Evolutionary conservation across 805 yeast species (phyloP).

Genomic region (Candida sithepensis): DNA sequence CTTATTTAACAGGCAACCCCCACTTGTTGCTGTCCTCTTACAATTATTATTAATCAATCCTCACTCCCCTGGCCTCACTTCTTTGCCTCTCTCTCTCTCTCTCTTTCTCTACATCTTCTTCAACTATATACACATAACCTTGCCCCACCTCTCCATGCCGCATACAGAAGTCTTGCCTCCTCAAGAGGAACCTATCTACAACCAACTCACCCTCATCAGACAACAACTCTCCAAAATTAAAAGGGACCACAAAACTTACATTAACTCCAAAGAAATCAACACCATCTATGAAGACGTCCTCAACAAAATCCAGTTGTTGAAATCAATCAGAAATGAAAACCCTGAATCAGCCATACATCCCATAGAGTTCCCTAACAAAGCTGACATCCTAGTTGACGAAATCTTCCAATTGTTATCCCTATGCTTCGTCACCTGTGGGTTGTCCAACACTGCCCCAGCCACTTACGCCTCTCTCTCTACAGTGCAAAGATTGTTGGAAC

Average conservation of each 20-base stretch:
- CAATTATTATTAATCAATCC: no score
- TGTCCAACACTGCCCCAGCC: slow-evolving; percentile 88
- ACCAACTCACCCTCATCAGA: slow-evolving; percentile 40
- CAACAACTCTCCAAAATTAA: slow-evolving; percentile 44
- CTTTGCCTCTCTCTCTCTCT: no score
- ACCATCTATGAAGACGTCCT: slow-evolving; percentile 57
- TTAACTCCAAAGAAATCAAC: slow-evolving; percentile 67
- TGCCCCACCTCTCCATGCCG: slow-evolving; percentile 21
- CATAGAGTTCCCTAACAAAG: slow-evolving; percentile 39
- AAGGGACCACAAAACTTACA: slow-evolving; percentile 59
- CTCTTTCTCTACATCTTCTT: background rate
- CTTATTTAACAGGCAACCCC: no score
- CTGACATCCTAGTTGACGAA: slow-evolving; percentile 79
- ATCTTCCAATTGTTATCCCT: slow-evolving; percentile 84
- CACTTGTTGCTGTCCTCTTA: no score
- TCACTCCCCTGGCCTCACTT: no score
- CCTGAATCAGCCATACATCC: slow-evolving; percentile 16
- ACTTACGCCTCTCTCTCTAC: slow-evolving; percentile 87
- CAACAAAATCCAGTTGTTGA: slow-evolving; percentile 48
- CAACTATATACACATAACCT: no score
- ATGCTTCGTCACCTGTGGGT: slow-evolving; percentile 88
- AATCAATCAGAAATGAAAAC: slow-evolving; percentile 43
- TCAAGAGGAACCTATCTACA: slow-evolving; percentile 32
- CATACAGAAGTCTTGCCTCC: slow-evolving; percentile 30
- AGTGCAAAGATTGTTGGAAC: slow-evolving; percentile 78